Percentiles rank a stretch among this genome's conserved stretches.
These are phyloP conservation scores for Coniophora puteana DNA, from an alignment of 1,284 basidiomycete species.

Conservation along the genomic window DNA sequence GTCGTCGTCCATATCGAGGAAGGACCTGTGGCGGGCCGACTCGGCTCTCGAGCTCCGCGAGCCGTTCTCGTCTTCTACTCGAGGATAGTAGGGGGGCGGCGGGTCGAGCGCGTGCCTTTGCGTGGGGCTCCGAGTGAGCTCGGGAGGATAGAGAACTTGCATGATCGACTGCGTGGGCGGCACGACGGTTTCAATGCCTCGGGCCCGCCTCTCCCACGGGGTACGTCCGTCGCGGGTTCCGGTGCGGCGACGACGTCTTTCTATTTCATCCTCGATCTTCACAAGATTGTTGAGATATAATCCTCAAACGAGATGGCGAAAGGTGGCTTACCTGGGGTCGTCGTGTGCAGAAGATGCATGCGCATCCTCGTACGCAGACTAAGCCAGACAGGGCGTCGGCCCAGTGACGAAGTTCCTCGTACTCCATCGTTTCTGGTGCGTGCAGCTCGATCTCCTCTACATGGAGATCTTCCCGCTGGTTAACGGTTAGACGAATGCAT, in stretches of 20 bases:
- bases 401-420: slow-evolving; percentile 1
- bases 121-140: background rate
- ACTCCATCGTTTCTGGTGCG: background rate
- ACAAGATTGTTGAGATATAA: too few species aligned
- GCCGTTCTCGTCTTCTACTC: too few species aligned
- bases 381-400: slow-evolving; percentile 1
- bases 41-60: too few species aligned
- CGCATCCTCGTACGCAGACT: slow-evolving; percentile 1
- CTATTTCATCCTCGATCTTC: too few species aligned
- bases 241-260: too few species aligned
- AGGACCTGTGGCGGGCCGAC: slow-evolving; percentile 2
- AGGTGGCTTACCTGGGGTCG: too few species aligned
- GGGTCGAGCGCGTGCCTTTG: slow-evolving; percentile 15
- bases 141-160: background rate
- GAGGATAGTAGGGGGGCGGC: slow-evolving; percentile 8
- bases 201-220: too few species aligned
- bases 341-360: slow-evolving; percentile 3
- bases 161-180: background rate
- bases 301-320: too few species aligned
- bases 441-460: background rate
- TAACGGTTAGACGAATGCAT: background rate
- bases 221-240: too few species aligned
- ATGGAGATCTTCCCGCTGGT: background rate
- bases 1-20: background rate
- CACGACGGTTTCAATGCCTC: too few species aligned